Evolutionary conservation across 768 basidiomycete genomes (phyloP), one percentile per base, ranked within the genome.

Genomic region (Auricularia cornea): DNA sequence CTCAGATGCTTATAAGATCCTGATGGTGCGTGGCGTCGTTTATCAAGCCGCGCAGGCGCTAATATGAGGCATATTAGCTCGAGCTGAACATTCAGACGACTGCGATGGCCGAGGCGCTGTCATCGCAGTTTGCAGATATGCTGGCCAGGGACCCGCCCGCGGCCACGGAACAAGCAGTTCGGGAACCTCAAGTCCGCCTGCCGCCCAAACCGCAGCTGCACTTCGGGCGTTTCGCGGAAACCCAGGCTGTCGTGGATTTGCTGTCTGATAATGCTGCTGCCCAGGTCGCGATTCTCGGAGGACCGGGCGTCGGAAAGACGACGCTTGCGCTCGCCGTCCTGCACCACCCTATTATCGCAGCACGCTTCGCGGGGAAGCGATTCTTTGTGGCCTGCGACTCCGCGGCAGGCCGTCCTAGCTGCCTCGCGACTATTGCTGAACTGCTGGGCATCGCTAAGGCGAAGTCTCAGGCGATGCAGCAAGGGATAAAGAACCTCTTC

Each of bases 291-390:
- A 64, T 72, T 57, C 65, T 72, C 35, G 72, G 72, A 8, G 38
- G 62, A 3, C 78, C 76, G 2, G 78, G 78, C 14, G 76, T 78
- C 65, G 77, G 78, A 14, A 79, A 79, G 66, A 78, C 78, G 3
- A 68, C 75, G 3, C 64, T 74, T 33, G 76, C 78, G 1, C 69
- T 76, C 8, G 72, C 73, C 3, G 71, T 77, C n/a, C 68, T 73
- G 35, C 66, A 74, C 31, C 64, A 71, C 33, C 29, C 65, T 18
- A 52, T 60, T 10, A 63, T 76, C 12, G 62, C 67, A 28, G 41
- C 65, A 3, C 66, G 59, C 3, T 77, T 75, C 16, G 61, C 65
- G 28, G 44, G 6, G 5, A 48, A 18, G 23, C 68, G 66, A 16
- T 71, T 74, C 62, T 75, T 76, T 70, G 71, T 78, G 3, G 71